Base-by-base conservation (phyloP, 2,329 filamentous ascomycete species). In the Pseudogymnoascus sp. region DNA sequence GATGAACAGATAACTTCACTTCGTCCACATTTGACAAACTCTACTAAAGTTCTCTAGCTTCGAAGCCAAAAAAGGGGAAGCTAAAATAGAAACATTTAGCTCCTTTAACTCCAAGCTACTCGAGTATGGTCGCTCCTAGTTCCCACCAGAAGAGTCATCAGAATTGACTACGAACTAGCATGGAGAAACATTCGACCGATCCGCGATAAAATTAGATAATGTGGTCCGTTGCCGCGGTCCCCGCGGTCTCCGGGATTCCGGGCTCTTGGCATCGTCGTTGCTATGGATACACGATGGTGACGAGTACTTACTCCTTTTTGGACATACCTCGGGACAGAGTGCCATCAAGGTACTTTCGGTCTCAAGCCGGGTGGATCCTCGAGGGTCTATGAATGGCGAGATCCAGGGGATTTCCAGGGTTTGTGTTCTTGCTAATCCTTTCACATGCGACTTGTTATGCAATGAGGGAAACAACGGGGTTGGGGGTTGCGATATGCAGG, bases 381-480 rank as follows among this genome's bases (percentile, higher is more conserved):
- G 49, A 34, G 49, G 49, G 49, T 56, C 49, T 56, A 34, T 56
- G 49, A 56, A 56, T 56, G 49, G 49, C 49, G 49, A 56, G 49
- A 56, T 56, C n/a, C 49, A 56, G 49, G 49, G 49, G 49, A 56
- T 56, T 56, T 56, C 28, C 49, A 56, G 49, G 49, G 49, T 56
- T 56, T 56, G 9, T 56, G 49, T 18, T 56, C 18, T 56, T 18
- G n/a, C n/a, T 18, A 56, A 56, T 56, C 49, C 49, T 56, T 56
- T 56, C 49, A 56, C 49, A 56, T 56, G 49, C 28, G 28, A 56
- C 49, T 56, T 56, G 5, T 56, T 34, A 56, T 56, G 49, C 49
- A 56, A 0, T 34, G 49, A 56, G 49, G 49, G 49, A 56, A 56
- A 56, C 49, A 56, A 56, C 49, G 49, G 49, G 49, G 49, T 34